Conservation (phyloP, 1,139 yeast genomes). For the Candida pseudoviswanathii region DNA sequence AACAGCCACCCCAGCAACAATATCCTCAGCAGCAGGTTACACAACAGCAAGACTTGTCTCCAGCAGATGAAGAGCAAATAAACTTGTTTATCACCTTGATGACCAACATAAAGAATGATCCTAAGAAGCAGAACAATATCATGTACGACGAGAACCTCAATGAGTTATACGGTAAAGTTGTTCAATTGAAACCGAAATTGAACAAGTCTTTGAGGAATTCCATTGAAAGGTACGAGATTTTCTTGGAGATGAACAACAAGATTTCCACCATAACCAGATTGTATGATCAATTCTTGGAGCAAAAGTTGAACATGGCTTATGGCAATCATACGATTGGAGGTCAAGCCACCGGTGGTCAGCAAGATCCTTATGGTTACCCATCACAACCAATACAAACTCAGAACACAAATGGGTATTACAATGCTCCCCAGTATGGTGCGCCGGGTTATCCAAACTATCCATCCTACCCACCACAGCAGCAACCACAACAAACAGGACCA, state of each 20-base stretch:
- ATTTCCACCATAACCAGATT: constrained; percentile 75
- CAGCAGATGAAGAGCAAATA: constrained; percentile 68
- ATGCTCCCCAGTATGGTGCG: constrained; percentile 1
- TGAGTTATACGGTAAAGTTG: constrained; percentile 64
- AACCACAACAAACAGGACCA: constrained; percentile 2
- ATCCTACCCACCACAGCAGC: constrained; percentile 14
- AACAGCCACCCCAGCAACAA: constrained; percentile 6
- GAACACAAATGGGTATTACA: constrained; percentile 3
- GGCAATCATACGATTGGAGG: constrained; percentile 20
- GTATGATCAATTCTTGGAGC: constrained; percentile 79
- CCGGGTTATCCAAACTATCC: constrained; percentile 12
- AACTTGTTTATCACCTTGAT: constrained; percentile 70
- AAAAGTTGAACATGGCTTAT: constrained; percentile 56
- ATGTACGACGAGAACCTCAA: constrained; percentile 63
- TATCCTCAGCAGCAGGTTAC: constrained; percentile 9
- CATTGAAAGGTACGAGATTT: constrained; percentile 65
- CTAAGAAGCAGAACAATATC: constrained; percentile 52
- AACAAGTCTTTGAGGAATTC: constrained; percentile 66
- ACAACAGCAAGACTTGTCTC: constrained; percentile 41
- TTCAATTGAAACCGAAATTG: constrained; percentile 73
- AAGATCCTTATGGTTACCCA: constrained; percentile 4
- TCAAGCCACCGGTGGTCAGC: constrained; percentile 4
- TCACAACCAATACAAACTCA: constrained; percentile 3
- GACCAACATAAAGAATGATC: constrained; percentile 51
- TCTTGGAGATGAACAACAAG: constrained; percentile 80